These are phyloP conservation scores for Nakazawaea peltata DNA, from an alignment of 805 yeast genomes.

Conservation along the genomic window DNA sequence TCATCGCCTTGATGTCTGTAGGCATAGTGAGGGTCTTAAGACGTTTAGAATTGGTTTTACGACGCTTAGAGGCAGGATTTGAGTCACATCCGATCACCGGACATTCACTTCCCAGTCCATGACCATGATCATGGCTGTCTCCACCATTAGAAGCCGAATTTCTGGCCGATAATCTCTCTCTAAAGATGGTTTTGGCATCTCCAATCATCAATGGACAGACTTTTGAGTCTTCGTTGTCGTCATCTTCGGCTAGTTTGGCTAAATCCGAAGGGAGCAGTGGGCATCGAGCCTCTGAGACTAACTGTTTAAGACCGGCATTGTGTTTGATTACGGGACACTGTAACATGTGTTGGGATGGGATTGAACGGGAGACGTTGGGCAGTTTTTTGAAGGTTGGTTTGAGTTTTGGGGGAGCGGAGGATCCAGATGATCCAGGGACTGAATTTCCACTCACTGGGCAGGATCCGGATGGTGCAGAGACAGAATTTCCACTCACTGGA, in stretches of 20 bases:
- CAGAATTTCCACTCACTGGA: background rate
- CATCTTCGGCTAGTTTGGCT: slow-evolving; percentile 8
- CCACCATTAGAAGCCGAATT: slow-evolving; percentile 2
- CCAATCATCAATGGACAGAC: slow-evolving; percentile 40
- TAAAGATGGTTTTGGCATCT: slow-evolving; percentile 29
- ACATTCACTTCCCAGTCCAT: slow-evolving; percentile 3
- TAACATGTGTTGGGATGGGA: slow-evolving; percentile 1
- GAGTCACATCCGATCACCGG: slow-evolving; percentile 15
- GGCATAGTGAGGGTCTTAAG: slow-evolving; percentile 17
- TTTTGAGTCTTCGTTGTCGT: slow-evolving; percentile 22
- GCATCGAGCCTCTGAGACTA: slow-evolving; percentile 7
- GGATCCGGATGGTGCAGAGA: background rate
- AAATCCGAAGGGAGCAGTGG: slow-evolving; percentile 9
- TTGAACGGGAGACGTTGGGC: background rate
- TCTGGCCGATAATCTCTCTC: slow-evolving; percentile 16
- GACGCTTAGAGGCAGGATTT: slow-evolving; percentile 3
- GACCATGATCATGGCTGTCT: background rate
- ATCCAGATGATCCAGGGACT: background rate
- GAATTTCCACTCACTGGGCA: background rate
- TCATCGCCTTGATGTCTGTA: slow-evolving; percentile 24
- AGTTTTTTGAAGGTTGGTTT: slow-evolving; percentile 7
- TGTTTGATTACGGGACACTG: slow-evolving; percentile 10
- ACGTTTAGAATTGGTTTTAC: slow-evolving; percentile 11
- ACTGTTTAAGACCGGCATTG: slow-evolving; percentile 7
- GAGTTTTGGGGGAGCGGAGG: no score